A percentile compares a stretch with the other conserved stretches of the same genome.
phyloP scores from a whole-genome alignment of 2,329 filamentous ascomycete species.

The Diplodia intermedia region DNA sequence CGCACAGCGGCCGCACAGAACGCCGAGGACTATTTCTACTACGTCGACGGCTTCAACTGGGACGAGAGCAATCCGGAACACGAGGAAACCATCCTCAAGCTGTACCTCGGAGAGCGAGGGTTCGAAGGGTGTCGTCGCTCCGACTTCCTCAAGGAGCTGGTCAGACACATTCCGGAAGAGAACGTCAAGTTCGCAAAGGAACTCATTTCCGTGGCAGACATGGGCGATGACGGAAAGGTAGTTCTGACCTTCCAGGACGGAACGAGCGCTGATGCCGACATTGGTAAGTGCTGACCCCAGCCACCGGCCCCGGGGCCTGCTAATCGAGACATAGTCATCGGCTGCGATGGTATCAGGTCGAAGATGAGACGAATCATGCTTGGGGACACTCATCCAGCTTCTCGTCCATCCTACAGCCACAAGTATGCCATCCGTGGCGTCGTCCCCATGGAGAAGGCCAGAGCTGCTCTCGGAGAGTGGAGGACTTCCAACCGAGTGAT shows the following conservation, averaged over 20 bases:
- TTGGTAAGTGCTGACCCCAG: constrained; percentile 33
- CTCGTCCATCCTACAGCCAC: constrained; percentile 24
- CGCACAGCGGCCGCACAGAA: constrained; percentile 4
- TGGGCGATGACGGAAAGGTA: constrained; percentile 35
- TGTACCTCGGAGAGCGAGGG: constrained; percentile 35
- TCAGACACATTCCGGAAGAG: constrained; percentile 31
- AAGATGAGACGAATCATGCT: constrained; percentile 20
- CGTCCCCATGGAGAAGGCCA: constrained; percentile 21
- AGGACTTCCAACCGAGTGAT: neutral
- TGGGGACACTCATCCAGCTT: neutral
- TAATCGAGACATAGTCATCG: constrained; percentile 9
- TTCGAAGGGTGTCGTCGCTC: constrained; percentile 33
- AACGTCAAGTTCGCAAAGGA: constrained; percentile 33
- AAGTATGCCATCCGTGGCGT: constrained; percentile 24
- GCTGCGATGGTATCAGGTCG: constrained; percentile 25
- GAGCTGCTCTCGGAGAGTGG: constrained; percentile 10
- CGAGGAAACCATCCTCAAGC: constrained; percentile 34
- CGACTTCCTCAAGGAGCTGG: constrained; percentile 34
- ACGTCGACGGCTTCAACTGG: constrained; percentile 32
- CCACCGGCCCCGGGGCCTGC: neutral
- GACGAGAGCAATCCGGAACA: neutral
- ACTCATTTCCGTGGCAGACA: constrained; percentile 22
- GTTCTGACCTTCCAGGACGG: constrained; percentile 47
- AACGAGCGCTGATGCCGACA: constrained; percentile 39
- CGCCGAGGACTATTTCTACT: constrained; percentile 30